Base-by-base conservation (phyloP, 177 flowering plant genomes). In the Vitis hybrid region DNA sequence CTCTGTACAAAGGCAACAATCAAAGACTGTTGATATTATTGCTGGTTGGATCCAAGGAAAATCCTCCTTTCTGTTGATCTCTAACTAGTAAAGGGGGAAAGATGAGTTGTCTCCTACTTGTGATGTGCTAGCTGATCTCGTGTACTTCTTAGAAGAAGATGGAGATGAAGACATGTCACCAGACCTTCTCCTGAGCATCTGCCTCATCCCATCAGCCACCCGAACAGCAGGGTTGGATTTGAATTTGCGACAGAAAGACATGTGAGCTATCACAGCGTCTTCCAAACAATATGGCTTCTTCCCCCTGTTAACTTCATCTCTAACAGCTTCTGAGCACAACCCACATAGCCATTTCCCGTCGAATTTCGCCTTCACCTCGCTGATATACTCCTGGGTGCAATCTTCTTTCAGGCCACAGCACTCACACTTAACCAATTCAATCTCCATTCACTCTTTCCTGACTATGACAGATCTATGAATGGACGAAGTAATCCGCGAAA, bases 301-400 rank as follows among this genome's bases (percentile, higher is more conserved):
- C 14, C 85, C 82, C 73, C 86, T 83, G 23, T 61, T 78, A 1
- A 84, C 82, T 72, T 94, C 99, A 72, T 94, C 94, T 62, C 84
- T 81, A 0, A 95, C 98, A 0, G 99, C 98, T 69, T 89, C 94
- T 14, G 98, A 90, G 75, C 99, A 95, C 70, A 95, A 73, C 51
- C 99, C 98, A 76, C 99, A 95, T 10, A 95, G 82, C 97, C 97
- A 95, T 81, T 91, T 91, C 32, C 92, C 99, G 1, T 84, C 86
- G 59, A 95, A 95, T 54, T 87, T 89, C 5, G 84, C 78, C 76
- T 84, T 89, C 66, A 95, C 93, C 52, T 80, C 80, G 30, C 70
- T 78, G 10, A 95, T 95, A 78, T 95, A 95, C 11, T 91, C 91
- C 68, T 84, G 87, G 19, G 99, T 94, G 79, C 99, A 94, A 45